Evolutionary conservation across 257 asterid genomes (phyloP).

Genomic region (Gynochthodes officinalis): DNA sequence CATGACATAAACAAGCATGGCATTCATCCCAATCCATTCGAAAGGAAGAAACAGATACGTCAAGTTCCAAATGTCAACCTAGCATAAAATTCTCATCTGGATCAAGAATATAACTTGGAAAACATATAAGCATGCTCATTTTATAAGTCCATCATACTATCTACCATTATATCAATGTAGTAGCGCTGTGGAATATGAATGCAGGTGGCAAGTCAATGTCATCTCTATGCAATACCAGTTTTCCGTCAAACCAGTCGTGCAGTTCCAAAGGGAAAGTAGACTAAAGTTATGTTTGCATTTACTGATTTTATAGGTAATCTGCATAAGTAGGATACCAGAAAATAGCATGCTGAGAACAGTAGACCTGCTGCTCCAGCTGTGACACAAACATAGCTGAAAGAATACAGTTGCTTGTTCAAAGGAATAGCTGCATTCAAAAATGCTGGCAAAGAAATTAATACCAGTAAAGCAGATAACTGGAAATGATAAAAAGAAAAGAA

Average conservation of each 20-base stretch:
- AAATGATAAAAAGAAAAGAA: not conserved
- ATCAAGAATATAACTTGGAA: not conserved
- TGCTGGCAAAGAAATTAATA: slow-evolving; percentile 2
- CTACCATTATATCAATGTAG: not conserved
- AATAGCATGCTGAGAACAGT: slow-evolving; percentile 58
- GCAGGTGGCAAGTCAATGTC: not conserved
- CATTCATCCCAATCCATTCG: slow-evolving; percentile 84
- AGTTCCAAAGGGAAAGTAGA: not conserved
- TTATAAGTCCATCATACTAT: not conserved
- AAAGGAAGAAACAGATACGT: slow-evolving; percentile 49
- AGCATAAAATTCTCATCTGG: slow-evolving; percentile 1
- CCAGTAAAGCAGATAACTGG: not conserved
- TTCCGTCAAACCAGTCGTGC: not conserved
- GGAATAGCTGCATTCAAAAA: slow-evolving; percentile 56
- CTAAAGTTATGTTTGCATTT: not conserved
- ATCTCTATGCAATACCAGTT: not conserved
- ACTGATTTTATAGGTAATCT: not conserved
- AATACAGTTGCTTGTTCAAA: slow-evolving; percentile 67
- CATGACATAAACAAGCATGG: slow-evolving; percentile 85
- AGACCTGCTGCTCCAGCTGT: slow-evolving; percentile 75
- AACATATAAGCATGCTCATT: not conserved
- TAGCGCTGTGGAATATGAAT: not conserved
- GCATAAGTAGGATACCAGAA: slow-evolving; percentile 36
- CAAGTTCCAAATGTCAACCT: slow-evolving; percentile 61
- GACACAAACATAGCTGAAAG: slow-evolving; percentile 69